Evolutionary conservation across 1,284 basidiomycete species (phyloP), one percentile per base, ranked within the genome.

Genomic region (Tetrapyrgos nigripes): DNA sequence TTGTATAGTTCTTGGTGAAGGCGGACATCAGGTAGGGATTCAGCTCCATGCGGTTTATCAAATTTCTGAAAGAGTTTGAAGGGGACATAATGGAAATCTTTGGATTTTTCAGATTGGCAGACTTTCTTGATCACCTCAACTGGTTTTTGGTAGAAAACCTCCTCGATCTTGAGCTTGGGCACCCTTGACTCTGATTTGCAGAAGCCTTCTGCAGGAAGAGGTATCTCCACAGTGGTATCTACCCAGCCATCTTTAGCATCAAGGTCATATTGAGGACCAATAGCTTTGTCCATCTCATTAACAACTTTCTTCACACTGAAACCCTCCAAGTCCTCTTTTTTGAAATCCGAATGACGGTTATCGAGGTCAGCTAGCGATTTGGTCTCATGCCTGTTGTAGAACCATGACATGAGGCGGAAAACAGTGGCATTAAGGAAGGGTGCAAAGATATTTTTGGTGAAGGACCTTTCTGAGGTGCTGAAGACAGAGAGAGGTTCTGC

Each of bases 331-430:
- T 58, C 56, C 24, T 17, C 27, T 29, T 19, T 11, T 19, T 58
- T 28, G 9, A 78, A 21, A 6, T 54, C 53, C 5, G 13, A 47
- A 54, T 28, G 24, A 77, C 70, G 11, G 73, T 54, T 8, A 31
- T 75, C 57, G 0, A 76, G 58, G 23, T 73, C 73, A 0, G 11
- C 61, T 0, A 64, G 50, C 0, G 73, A 75, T 45, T 73, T 73
- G 4, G 26, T 14, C 1, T 53, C 59, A 0, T 67, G 68, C 0
- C 64, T 60, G 3, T 62, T 63, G 50, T 73, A 68, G 33, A 68
- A 68, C 75, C 74, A 77, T 1, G 53, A 44, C 64, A 76, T 69
- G 1, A 75, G 50, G 0, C 51, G 59, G 24, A 63, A 71, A 13
- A 65, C 61, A 0, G 66, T 66, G 3, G 61, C 55, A 53, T 71